Base-by-base conservation (phyloP, 495 filamentous ascomycete species). In the Penicillium verhagenii region DNA sequence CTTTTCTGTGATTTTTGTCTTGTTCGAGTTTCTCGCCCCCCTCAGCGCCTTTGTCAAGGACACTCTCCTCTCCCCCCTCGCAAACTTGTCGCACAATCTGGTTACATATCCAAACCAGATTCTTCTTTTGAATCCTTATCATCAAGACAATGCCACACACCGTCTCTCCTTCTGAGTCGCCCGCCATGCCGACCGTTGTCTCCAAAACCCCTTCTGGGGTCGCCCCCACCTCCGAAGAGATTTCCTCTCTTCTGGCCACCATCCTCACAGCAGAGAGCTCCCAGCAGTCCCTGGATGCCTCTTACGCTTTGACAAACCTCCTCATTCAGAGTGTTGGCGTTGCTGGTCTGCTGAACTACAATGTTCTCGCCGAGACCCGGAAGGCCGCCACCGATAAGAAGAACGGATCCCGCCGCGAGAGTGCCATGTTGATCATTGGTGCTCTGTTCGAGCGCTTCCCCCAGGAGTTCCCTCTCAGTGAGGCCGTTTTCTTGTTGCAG, bases 351-450 rank as follows among this genome's bases (percentile, higher is more conserved):
- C 72, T 79, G 28, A 73, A 72, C 31, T 96, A 97, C 76, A 86
- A 86, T 63, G 72, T 96, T 56, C 56, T 85, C 20, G 74, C 77
- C 16, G 75, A 82, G 47, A 75, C 94, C 63, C 88, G 87, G 72
- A 96, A 96, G 77, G 91, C 88, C 45, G 91, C 95, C 9, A 72
- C 80, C 53, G 92, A 98, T 75, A 98, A 97, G 84, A 98, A 98
- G 79, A 92, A 86, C 74, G 88, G 88, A 6, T 77, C 85, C 50
- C 83, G 82, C 58, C 82, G 95, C 53, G 94, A 97, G 72, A 91
- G 94, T 66, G 89, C 93, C 46, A 95, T 97, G 85, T 92, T 96
- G 64, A 86, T 96, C 48, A 81, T 97, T 40, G 95, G 94, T 48
- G 94, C 94, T 50, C 67, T 99, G 14, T 92, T 96, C 62, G 94